Conservation (phyloP, 352 stramenopile genomes). For the Blastocystis hominis region DNA sequence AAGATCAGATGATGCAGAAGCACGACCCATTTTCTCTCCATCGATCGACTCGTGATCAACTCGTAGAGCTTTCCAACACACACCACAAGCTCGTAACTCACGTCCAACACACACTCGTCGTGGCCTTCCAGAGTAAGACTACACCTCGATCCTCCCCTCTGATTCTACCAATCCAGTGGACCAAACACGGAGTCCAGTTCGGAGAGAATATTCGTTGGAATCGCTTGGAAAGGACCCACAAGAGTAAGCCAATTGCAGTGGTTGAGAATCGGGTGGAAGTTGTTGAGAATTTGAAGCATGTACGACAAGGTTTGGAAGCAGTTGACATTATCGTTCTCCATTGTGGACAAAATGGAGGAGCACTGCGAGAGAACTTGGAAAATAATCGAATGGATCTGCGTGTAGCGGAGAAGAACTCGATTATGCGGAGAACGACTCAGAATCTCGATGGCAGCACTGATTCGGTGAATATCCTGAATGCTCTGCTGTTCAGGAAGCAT, state of each 20-base stretch:
- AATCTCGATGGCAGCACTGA: conserved; percentile 24
- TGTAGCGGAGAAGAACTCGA: conserved; percentile 17
- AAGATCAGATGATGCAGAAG: conserved; percentile 10
- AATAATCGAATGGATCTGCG: background rate
- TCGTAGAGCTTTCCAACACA: background rate
- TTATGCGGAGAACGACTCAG: conserved; percentile 24
- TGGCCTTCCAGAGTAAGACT: background rate
- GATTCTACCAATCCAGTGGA: background rate
- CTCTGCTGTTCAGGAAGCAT: conserved; percentile 7
- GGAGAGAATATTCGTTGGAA: background rate
- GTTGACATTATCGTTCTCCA: background rate
- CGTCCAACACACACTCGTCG: conserved; percentile 24
- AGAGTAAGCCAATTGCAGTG: background rate
- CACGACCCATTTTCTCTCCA: background rate
- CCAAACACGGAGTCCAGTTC: conserved; percentile 1
- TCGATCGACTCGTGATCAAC: background rate
- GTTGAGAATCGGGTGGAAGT: conserved; percentile 8
- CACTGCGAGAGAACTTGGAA: background rate
- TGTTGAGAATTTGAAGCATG: background rate
- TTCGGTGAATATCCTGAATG: conserved; percentile 5
- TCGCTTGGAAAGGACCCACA: background rate
- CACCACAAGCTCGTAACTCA: background rate
- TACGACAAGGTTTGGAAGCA: background rate
- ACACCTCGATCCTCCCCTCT: background rate
- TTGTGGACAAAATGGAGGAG: background rate